Evolutionary conservation across 2,329 filamentous ascomycete genomes (phyloP).

Genomic region (Ceratocystis colombiana): DNA sequence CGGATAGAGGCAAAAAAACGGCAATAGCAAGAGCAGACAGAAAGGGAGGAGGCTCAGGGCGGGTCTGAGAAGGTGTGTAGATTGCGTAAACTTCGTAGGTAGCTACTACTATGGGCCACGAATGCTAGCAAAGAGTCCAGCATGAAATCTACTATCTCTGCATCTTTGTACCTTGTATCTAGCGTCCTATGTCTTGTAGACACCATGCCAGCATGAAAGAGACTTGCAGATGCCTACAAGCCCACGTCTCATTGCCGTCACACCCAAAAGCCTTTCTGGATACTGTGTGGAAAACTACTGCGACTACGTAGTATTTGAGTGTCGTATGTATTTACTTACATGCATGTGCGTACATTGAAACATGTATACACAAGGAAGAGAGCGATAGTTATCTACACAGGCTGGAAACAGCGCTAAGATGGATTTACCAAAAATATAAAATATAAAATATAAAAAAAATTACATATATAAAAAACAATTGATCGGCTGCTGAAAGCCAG

Average conservation of each 20-base stretch:
- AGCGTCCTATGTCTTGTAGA: background rate
- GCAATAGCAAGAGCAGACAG: background rate
- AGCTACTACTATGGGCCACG: background rate
- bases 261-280: background rate
- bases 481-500: background rate
- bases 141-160: background rate
- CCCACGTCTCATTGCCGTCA: background rate
- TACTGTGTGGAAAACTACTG: background rate
- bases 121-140: background rate
- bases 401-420: slow-evolving; percentile 1
- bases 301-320: background rate
- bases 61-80: background rate
- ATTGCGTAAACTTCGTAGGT: background rate
- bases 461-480: background rate
- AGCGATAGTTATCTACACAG: background rate
- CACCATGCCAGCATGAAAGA: slow-evolving; percentile 6
- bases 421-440: background rate
- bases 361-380: background rate
- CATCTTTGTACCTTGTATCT: too few relatives aligned
- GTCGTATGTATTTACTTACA: background rate
- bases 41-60: background rate
- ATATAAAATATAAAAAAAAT: background rate
- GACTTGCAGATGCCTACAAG: background rate
- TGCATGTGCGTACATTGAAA: background rate
- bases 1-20: background rate